A percentile compares a stretch with the other conserved stretches of the same genome.
Conservation (phyloP, 2,329 filamentous ascomycete species). For the Fusarium liriodendri region DNA sequence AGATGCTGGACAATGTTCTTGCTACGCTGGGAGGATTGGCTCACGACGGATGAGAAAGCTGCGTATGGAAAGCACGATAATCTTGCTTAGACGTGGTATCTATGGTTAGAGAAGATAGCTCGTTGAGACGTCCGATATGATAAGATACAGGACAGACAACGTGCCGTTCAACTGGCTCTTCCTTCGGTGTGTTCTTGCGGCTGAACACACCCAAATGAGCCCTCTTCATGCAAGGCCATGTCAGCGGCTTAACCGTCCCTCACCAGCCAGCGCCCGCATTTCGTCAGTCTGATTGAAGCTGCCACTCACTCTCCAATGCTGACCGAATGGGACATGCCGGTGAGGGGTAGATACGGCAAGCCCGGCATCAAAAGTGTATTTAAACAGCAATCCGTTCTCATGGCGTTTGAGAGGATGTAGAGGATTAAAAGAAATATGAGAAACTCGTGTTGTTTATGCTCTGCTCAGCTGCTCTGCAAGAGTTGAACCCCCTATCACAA, state of each 20-base stretch:
- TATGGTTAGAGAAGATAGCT: background rate
- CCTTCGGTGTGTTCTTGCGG: background rate
- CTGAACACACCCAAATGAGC: background rate
- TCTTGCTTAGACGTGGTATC: background rate
- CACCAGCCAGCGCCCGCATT: slow-evolving; percentile 13
- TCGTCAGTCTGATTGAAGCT: slow-evolving; percentile 37
- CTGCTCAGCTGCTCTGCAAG: background rate
- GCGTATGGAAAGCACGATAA: too few relatives aligned
- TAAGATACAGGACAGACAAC: background rate
- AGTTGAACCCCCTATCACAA: background rate
- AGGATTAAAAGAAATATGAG: background rate
- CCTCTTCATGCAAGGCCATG: slow-evolving; percentile 2
- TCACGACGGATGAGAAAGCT: slow-evolving; percentile 2
- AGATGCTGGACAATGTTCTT: slow-evolving; percentile 60
- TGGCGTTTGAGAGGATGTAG: background rate
- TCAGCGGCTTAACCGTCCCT: slow-evolving; percentile 36
- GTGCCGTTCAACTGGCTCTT: background rate
- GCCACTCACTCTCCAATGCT: background rate
- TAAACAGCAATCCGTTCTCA: slow-evolving; percentile 3
- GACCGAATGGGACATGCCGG: slow-evolving; percentile 10
- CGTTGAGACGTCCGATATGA: background rate
- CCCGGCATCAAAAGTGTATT: slow-evolving; percentile 15
- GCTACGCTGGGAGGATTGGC: slow-evolving; percentile 44
- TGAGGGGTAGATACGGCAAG: slow-evolving; percentile 38
- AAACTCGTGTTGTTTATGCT: background rate